Evolutionary conservation across 75 land plant genomes (phyloP).

Genomic region (Gnetum montanum): DNA sequence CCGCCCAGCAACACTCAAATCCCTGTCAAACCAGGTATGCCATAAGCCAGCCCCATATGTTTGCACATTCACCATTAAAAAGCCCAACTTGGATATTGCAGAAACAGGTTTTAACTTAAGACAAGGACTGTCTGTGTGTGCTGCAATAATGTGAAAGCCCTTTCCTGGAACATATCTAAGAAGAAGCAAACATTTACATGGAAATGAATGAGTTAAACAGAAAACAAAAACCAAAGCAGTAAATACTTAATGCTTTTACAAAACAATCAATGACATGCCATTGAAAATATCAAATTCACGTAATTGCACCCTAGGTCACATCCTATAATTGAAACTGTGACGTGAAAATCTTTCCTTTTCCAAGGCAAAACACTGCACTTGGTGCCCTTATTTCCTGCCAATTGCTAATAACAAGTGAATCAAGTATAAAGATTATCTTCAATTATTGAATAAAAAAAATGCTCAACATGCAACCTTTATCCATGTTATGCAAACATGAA

Average conservation of each 20-base stretch:
- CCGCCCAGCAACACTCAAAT: constrained; percentile 88
- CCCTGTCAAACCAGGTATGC: constrained; percentile 99
- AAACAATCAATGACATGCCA: too few relatives aligned
- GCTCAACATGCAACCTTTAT: too few relatives aligned
- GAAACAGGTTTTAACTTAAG: constrained; percentile 92
- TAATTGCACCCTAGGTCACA: neutral
- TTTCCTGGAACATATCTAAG: constrained; percentile 71
- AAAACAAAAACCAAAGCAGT: neutral
- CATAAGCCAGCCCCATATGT: constrained; percentile 95
- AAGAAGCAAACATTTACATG: too few relatives aligned
- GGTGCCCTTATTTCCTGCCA: too few relatives aligned
- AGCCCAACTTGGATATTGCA: constrained; percentile 61
- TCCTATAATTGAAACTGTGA: neutral
- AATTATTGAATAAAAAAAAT: too few relatives aligned
- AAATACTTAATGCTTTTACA: neutral
- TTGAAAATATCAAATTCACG: neutral
- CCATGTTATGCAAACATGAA: too few relatives aligned
- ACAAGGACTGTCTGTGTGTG: constrained; percentile 98
- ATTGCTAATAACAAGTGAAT: too few relatives aligned
- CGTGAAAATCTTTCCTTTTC: too few relatives aligned
- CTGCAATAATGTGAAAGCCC: constrained; percentile 91
- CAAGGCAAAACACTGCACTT: too few relatives aligned
- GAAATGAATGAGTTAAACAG: neutral
- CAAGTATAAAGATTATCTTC: too few relatives aligned
- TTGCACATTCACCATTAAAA: constrained; percentile 76